Base-by-base conservation (phyloP, 495 filamentous ascomycete species). In the Sordaria brevicollis region DNA sequence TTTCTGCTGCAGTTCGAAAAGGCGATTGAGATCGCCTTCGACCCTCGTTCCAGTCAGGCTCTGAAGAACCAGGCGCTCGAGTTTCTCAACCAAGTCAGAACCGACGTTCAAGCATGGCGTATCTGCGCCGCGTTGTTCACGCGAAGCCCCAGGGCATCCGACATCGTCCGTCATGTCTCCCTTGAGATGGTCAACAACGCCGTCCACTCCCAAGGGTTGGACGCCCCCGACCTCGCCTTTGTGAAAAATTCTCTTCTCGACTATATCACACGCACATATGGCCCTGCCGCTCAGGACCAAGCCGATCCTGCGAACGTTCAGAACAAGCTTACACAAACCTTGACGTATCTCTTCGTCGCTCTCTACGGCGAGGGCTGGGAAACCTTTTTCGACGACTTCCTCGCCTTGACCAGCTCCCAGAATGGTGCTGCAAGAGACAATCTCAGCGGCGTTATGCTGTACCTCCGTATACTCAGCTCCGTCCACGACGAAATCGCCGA, bases 401-500 rank as follows among this genome's bases (percentile, higher is more conserved):
- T 93, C 38, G 83, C 80, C 70, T 78, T 97, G 66, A 91, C 91
- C 13, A 80, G 81, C 11, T 84, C 86, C 68, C 86, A 86, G 11
- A 82, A 82, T 41, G 81, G 81, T 70, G 73, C 76, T 57, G 80
- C 79, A 49, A 84, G 83, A 68, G 89, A 94, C 76, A 97, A 96
- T 79, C 77, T 86, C 65, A 74, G 84, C 5, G 94, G 92, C 13
- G 91, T 95, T 65, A 82, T 93, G 37, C 87, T 99, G 72, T 99
- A 97, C 81, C 84, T 99, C 39, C 90, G 94, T 65, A 87, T 96
- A 72, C 84, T 97, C 57, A 85, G 88, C 76, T 92, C 93, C 41
- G 88, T 99, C 39, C 95, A 99, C 76, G 95, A 99, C 74, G 95
- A 99, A 79, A 96, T 99, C 79, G 95, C 93, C 65, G 95, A 99